phyloP scores from a whole-genome alignment of 2,329 filamentous ascomycete species.

The Chrysoporthe puriensis region DNA sequence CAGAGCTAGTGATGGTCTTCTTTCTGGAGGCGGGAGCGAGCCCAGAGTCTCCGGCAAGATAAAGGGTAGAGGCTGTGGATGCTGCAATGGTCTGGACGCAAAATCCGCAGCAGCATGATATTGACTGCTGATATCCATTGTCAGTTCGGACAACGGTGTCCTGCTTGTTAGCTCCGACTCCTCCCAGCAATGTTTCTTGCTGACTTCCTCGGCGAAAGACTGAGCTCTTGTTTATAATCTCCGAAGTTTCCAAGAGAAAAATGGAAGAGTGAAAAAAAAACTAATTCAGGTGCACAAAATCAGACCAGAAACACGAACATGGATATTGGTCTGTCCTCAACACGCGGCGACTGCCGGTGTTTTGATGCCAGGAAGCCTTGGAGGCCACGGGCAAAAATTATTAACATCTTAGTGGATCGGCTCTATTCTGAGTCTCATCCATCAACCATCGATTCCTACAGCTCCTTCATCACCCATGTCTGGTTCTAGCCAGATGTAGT shows the following conservation, averaged over 20 bases:
- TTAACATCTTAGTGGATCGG: not conserved
- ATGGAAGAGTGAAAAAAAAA: too few relatives aligned
- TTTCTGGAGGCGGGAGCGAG: not conserved
- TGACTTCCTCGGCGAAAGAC: not conserved
- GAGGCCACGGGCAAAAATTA: not conserved
- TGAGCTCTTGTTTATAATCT: not conserved
- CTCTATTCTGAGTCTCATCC: not conserved
- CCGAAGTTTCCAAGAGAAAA: not conserved
- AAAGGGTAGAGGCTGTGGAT: not conserved
- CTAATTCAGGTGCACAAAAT: not conserved
- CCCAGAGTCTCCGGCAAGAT: not conserved
- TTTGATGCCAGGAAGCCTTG: constrained; percentile 1
- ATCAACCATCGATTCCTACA: not conserved
- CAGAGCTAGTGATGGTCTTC: not conserved
- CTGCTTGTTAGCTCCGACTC: not conserved
- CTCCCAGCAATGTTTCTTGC: not conserved
- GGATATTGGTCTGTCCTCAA: not conserved
- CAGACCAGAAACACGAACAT: not conserved
- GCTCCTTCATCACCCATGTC: not conserved
- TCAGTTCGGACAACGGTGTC: not conserved
- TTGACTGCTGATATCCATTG: not conserved
- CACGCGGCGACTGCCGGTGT: not conserved
- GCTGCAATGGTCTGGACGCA: not conserved
- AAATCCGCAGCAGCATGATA: not conserved
- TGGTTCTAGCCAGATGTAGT: not conserved